Evolutionary conservation across 345 rosid species (phyloP).

Genomic region (Barbarea vulgaris): DNA sequence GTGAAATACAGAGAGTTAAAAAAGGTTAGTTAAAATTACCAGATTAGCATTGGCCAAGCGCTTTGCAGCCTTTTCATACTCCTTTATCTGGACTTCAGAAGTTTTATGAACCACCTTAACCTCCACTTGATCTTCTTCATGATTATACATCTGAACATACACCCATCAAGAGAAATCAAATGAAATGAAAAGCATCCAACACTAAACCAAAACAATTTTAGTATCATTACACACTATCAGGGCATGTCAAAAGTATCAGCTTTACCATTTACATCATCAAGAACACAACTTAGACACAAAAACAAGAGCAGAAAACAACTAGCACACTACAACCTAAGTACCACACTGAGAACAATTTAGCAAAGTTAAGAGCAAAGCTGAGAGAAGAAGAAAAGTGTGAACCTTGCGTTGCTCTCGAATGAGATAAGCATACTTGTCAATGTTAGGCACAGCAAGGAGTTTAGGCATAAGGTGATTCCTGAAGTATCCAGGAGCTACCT

Average conservation of each 20-base stretch:
- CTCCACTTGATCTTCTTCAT: conserved; percentile 61
- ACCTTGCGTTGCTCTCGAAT: conserved; percentile 92
- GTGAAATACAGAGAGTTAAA: not conserved
- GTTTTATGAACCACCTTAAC: conserved; percentile 64
- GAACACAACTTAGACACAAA: not conserved
- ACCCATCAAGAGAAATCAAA: conserved; percentile 21
- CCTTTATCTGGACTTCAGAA: conserved; percentile 54
- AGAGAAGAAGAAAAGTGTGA: not conserved
- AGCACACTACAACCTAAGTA: not conserved
- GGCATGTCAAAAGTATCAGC: not conserved
- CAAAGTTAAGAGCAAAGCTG: not conserved
- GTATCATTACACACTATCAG: not conserved
- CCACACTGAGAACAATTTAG: not conserved
- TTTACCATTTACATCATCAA: not conserved
- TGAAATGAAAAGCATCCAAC: not conserved
- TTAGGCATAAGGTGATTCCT: conserved; percentile 96
- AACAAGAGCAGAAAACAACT: not conserved
- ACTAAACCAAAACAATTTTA: not conserved
- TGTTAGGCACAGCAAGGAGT: conserved; percentile 89
- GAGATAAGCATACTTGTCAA: conserved; percentile 87
- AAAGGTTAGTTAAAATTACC: conserved; percentile 40
- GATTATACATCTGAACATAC: conserved; percentile 62
- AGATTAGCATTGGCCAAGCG: conserved; percentile 62
- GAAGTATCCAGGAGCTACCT: conserved; percentile 93
- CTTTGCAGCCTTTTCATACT: conserved; percentile 79